Conservation (phyloP, 192 early-diverging fungal genomes). For the Backusella parvicylindrica region DNA sequence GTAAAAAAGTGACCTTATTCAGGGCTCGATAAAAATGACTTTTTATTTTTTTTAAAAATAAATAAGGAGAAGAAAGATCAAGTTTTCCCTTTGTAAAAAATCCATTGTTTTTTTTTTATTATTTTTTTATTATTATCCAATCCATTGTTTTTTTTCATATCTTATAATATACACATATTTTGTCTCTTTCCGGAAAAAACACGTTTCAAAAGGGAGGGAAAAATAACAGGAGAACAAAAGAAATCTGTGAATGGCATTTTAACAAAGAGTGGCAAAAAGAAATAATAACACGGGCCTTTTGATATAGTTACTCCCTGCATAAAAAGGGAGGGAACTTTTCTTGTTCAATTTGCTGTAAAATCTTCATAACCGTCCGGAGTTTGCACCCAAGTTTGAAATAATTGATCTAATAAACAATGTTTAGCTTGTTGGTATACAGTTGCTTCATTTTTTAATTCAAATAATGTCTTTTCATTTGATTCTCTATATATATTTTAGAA, state of each 20-base stretch:
- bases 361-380: constrained; percentile 21
- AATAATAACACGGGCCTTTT: background rate
- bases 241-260: background rate
- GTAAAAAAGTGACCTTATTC: background rate
- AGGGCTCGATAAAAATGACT: background rate
- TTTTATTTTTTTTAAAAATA: background rate
- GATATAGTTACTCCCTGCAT: background rate
- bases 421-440: constrained; percentile 17
- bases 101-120: background rate
- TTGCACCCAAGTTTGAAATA: constrained; percentile 28
- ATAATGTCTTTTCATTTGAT: constrained; percentile 5
- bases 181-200: background rate
- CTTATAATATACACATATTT: background rate
- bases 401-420: constrained; percentile 14
- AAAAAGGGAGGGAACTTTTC: background rate
- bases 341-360: constrained; percentile 9
- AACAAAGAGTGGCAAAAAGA: background rate
- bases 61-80: background rate
- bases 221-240: background rate
- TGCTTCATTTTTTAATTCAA: constrained; percentile 15
- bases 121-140: background rate
- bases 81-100: background rate
- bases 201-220: background rate
- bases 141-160: background rate
- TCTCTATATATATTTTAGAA: background rate